Evolutionary conservation across 768 basidiomycete genomes (phyloP), one percentile per base, ranked within the genome.

Genomic region (Sistotremastrum suecicum): DNA sequence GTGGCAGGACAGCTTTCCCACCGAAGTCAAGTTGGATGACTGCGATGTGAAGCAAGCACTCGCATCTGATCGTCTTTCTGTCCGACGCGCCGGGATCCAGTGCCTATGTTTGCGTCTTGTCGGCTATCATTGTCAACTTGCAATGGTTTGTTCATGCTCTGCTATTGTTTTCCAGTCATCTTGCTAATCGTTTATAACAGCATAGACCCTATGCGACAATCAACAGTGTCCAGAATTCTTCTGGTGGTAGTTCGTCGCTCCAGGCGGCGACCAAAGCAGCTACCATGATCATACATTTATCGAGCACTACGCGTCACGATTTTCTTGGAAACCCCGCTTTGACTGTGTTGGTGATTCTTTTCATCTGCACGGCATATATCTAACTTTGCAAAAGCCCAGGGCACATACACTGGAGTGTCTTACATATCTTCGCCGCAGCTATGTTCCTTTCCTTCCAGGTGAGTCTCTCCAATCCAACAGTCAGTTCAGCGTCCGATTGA

Each of bases 361-460:
- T 20, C 2, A 20, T 20, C 20, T 20, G 20, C 20, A 20, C 20
- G 20, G 20, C 20, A 20, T 20, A 20, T 20, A 20, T 20, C 20
- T 20, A 20, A 20, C 1, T 20, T 20, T 20, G 20, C 20, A 20
- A 20, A 20, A 20, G 20, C 20, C 83, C 83, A 34, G 83, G 82
- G 3, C 85, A 89, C 60, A 78, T 88, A 73, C 78, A 76, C 53
- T 85, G 83, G 78, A 80, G 79, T 3, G 82, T 84, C 0, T 83
- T 82, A 64, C 84, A 89, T 56, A 76, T 80, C 53, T 88, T 88
- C 66, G 80, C 80, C 41, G 83, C 86, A 12, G 83, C 83, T 42
- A 86, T 88, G 79, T 88, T 88, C 64, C 86, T 88, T 71, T 82
- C 83, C n/a, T 87, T 87, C 64, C 84, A 88, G 54, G 71, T 88